Evolutionary conservation across 2,329 filamentous ascomycete species (phyloP), one percentile per base, ranked within the genome.

Genomic region (Apiospora malaysiana): DNA sequence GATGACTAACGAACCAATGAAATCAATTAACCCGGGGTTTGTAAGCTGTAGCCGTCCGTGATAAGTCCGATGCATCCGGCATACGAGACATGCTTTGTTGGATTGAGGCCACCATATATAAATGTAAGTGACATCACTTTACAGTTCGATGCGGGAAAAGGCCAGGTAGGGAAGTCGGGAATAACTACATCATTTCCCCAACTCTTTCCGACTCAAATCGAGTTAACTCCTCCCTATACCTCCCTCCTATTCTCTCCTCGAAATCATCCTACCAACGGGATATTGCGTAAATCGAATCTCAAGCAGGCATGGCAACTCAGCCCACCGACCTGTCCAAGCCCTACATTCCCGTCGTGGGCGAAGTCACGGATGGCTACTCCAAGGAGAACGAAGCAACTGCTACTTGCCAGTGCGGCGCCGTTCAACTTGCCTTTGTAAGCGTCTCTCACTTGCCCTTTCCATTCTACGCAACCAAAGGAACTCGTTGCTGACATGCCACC

Each of bases 371-470:
- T 70, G 83, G 85, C 66, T 85, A 81, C 79, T 85, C 83, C 0
- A 86, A 70, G 0, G 81, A 84, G 2, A 78, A 81, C 16, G 80
- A 83, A 74, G 87, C 87, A 4, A 89, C 88, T 7, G 87, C 88
- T 0, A 89, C 88, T 0, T 91, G 88, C 75, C 88, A 85, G 75
- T 90, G 88, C 72, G 88, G 88, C 25, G 79, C 84, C 10, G 85
- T 90, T 0, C 87, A 90, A 71, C 78, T 90, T 0, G 76, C 81
- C 63, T 85, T 90, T 69, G 86, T 88, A 78, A 79, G 83, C 82
- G 16, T 7, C 6, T 12, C 16, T 23, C 18, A 12, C 32, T 51
- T 32, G 32, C 51, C 46, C 9, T n/a, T n/a, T n/a, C n/a, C n/a
- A n/a, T n/a, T n/a, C n/a, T n/a, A n/a, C n/a, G n/a, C 16, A 21